Evolutionary conservation across 108 stramenopile species (phyloP).

Genomic region (Aurantiochytrium sp.): DNA sequence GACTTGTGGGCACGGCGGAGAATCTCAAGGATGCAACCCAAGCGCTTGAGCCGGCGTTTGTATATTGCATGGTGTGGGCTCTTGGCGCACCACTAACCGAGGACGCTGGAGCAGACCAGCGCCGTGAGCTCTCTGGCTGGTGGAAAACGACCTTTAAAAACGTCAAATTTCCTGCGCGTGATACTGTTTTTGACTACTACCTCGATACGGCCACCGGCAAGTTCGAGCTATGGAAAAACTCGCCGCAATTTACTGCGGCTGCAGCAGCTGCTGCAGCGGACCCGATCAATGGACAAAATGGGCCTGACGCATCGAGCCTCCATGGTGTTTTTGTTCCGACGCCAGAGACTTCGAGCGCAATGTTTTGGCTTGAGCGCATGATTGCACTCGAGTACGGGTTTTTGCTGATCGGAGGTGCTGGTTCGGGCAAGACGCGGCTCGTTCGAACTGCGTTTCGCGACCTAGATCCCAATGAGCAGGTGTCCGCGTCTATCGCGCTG

Average conservation of each 20-base stretch:
- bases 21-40: conserved; percentile 23
- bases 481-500: conserved; percentile 46
- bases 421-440: conserved; percentile 61
- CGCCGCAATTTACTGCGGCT: conserved; percentile 48
- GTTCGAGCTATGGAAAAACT: conserved; percentile 61
- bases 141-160: conserved; percentile 63
- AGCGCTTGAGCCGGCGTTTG: conserved; percentile 57
- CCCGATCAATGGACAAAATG: neutral
- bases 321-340: conserved; percentile 55
- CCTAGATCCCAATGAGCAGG: conserved; percentile 34
- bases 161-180: conserved; percentile 65
- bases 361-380: conserved; percentile 58
- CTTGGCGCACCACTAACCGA: conserved; percentile 58
- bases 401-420: conserved; percentile 57
- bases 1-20: neutral
- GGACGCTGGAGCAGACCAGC: conserved; percentile 67
- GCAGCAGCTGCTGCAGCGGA: neutral
- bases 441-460: conserved; percentile 51
- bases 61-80: conserved; percentile 68
- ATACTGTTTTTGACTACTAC: conserved; percentile 79
- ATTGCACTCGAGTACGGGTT: conserved; percentile 45
- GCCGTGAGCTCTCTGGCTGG: conserved; percentile 59
- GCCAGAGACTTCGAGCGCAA: conserved; percentile 54
- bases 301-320: neutral
- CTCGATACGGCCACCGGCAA: conserved; percentile 52